Conservation (phyloP, 169 alveolate genomes). For the Eimeria tenella region DNA sequence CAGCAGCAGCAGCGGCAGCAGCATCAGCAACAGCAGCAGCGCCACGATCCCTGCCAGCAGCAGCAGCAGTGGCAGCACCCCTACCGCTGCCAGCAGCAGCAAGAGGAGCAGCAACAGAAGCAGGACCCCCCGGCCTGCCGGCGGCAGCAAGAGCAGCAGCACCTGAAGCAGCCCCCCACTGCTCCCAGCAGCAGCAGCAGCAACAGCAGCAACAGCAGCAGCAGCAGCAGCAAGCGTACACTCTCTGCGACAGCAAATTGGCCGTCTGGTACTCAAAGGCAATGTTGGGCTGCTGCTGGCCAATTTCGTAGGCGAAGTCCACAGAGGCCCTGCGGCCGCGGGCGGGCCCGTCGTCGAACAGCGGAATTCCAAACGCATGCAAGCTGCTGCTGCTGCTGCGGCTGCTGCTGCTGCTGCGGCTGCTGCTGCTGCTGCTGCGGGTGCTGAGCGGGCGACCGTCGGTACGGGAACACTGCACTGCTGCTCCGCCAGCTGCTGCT, state of each 20-base stretch:
- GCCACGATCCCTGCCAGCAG: background rate
- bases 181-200: background rate
- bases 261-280: constrained; percentile 4
- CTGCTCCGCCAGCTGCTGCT: background rate
- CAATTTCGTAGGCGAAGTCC: background rate
- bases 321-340: constrained; percentile 14
- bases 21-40: background rate
- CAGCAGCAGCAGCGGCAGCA: background rate
- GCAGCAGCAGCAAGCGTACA: background rate
- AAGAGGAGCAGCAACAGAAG: background rate
- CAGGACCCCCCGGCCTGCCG: background rate
- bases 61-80: background rate
- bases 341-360: constrained; percentile 1
- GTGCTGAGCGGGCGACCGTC: background rate
- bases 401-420: background rate
- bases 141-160: background rate
- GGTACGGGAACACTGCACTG: background rate
- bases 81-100: background rate
- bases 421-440: background rate
- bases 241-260: constrained; percentile 11
- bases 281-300: constrained; percentile 11
- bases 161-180: background rate
- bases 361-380: background rate
- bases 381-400: constrained; percentile 1
- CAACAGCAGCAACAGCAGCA: background rate